phyloP scores from a whole-genome alignment of 2,329 filamentous ascomycete genomes.

The Verticillium tricorpus region DNA sequence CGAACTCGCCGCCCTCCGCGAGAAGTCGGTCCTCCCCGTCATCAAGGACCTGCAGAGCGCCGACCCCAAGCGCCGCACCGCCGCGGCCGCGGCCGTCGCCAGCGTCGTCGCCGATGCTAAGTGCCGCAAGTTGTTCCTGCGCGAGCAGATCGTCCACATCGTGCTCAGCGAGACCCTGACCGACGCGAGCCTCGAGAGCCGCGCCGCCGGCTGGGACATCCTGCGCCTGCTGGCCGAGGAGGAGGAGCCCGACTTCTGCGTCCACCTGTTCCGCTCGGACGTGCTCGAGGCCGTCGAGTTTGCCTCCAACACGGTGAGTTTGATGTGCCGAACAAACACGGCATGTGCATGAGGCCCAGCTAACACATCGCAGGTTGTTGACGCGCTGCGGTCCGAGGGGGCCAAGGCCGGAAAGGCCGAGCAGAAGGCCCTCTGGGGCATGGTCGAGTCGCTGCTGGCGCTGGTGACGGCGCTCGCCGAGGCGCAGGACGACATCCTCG shows the following conservation, averaged over 20 bases:
- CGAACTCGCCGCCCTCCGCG: constrained; percentile 58
- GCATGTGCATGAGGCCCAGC: background rate
- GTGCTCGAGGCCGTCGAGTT: constrained; percentile 56
- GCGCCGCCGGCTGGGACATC: constrained; percentile 64
- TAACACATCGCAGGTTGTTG: constrained; percentile 28
- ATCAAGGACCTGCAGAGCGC: constrained; percentile 55
- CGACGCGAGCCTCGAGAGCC: constrained; percentile 57
- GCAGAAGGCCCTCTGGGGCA: constrained; percentile 47
- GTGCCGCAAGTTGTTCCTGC: constrained; percentile 60
- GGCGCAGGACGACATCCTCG: constrained; percentile 56
- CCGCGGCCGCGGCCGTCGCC: constrained; percentile 55
- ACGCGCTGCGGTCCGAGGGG: constrained; percentile 36
- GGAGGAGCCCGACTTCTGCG: constrained; percentile 62
- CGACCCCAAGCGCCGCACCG: constrained; percentile 53
- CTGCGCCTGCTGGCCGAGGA: constrained; percentile 56
- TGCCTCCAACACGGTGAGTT: constrained; percentile 47
- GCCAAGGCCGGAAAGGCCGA: constrained; percentile 46
- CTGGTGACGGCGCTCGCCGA: constrained; percentile 52
- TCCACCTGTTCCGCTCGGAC: constrained; percentile 60
- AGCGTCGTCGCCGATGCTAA: constrained; percentile 58
- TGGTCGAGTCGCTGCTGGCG: constrained; percentile 48
- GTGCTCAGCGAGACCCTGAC: constrained; percentile 61
- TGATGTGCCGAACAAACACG: constrained; percentile 10
- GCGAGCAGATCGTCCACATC: constrained; percentile 61
- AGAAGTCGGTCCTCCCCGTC: constrained; percentile 59